phyloP scores from a whole-genome alignment of 371 early-diverging fungal genomes.

The Conidiobolus incongruus region DNA sequence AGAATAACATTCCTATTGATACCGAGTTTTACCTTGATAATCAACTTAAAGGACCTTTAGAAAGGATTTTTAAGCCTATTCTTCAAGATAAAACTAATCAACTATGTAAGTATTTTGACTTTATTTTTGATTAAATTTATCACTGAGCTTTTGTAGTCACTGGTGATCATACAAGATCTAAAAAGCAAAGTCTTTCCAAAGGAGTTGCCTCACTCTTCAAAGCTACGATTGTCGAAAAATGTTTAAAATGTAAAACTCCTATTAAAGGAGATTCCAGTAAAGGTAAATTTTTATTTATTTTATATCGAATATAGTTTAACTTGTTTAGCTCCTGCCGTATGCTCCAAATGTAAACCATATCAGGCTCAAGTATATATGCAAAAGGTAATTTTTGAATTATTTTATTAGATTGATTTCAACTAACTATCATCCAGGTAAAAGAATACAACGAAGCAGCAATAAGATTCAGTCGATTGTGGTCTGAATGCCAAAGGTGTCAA shows the following conservation, averaged over 20 bases:
- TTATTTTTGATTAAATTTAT: not conserved
- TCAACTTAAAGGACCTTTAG: constrained; percentile 91
- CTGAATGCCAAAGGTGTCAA: constrained; percentile 98
- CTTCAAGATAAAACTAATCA: constrained; percentile 73
- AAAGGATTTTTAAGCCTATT: constrained; percentile 97
- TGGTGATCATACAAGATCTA: constrained; percentile 85
- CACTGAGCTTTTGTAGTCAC: constrained; percentile 16
- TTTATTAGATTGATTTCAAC: too few relatives aligned
- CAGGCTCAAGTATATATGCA: constrained; percentile 55
- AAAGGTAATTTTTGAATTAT: constrained; percentile 14
- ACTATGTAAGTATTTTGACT: constrained; percentile 25
- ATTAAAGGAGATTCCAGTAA: constrained; percentile 45
- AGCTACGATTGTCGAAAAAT: constrained; percentile 71
- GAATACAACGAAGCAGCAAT: constrained; percentile 25
- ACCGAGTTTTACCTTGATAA: constrained; percentile 98
- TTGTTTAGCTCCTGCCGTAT: constrained; percentile 38
- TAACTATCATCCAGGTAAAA: too few relatives aligned
- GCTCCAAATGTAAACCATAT: constrained; percentile 51
- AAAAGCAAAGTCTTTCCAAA: too few relatives aligned
- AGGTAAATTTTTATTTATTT: not conserved
- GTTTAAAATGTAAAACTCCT: constrained; percentile 87
- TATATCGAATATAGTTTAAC: not conserved
- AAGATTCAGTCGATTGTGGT: constrained; percentile 83
- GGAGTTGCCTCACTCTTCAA: constrained; percentile 40
- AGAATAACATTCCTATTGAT: constrained; percentile 97